Conservation (phyloP, 148 eudicot genomes). For the Bassia scoparia region DNA sequence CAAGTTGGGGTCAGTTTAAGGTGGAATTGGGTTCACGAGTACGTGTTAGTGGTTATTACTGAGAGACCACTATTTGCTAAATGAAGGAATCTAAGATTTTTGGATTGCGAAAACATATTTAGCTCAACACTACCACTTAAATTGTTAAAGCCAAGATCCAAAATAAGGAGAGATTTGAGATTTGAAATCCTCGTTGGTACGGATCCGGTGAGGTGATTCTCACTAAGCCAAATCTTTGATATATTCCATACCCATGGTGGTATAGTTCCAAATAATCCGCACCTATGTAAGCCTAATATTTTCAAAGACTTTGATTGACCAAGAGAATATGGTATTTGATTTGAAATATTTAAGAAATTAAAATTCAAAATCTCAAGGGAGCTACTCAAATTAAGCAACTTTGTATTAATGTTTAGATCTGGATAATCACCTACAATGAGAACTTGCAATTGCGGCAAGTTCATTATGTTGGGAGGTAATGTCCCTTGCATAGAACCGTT, state of each 20-base stretch:
- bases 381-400: background rate
- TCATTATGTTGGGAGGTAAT: background rate
- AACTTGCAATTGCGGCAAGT: background rate
- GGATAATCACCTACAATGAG: background rate
- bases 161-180: background rate
- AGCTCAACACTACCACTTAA: conserved; percentile 30
- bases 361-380: background rate
- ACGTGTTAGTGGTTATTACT: background rate
- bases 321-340: background rate
- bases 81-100: conserved; percentile 27
- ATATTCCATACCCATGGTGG: conserved; percentile 7
- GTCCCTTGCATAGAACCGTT: background rate
- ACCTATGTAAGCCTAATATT: background rate
- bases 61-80: conserved; percentile 36
- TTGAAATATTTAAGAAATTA: background rate
- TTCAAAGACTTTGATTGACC: background rate
- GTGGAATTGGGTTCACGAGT: background rate
- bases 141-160: conserved; percentile 21
- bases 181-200: background rate
- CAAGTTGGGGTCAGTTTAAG: conserved; percentile 18
- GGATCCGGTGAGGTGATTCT: background rate
- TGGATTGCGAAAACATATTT: conserved; percentile 14
- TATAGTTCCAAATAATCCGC: background rate
- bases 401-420: background rate
- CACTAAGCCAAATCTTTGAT: background rate